phyloP scores from a whole-genome alignment of 768 basidiomycete species.

The Gyrodon lividus region DNA sequence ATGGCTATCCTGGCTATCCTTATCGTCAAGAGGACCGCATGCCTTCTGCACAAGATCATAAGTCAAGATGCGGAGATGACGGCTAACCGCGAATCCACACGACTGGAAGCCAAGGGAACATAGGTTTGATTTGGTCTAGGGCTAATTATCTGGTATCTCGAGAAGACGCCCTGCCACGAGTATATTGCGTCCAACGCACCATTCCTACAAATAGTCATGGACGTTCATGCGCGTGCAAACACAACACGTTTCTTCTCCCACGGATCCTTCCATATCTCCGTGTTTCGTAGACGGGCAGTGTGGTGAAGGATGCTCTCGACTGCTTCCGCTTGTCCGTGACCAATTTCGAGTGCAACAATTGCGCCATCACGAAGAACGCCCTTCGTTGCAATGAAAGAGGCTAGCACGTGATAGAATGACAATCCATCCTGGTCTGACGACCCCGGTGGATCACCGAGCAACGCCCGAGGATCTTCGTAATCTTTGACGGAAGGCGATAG shows the following conservation, averaged over 20 bases:
- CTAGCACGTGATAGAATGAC: constrained; percentile 72
- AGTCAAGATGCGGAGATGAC: background rate
- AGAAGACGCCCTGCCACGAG: background rate
- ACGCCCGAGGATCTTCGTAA: constrained; percentile 80
- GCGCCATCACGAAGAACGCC: constrained; percentile 53
- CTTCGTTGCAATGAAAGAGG: constrained; percentile 51
- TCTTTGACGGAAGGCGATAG: constrained; percentile 69
- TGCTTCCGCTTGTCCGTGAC: constrained; percentile 62
- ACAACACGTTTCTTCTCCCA: constrained; percentile 78
- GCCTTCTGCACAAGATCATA: too few relatives aligned
- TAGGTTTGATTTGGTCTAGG: background rate
- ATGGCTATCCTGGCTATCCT: background rate
- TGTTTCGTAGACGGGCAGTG: constrained; percentile 43
- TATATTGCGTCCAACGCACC: background rate
- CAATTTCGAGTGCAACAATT: constrained; percentile 77
- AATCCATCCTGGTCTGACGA: constrained; percentile 47
- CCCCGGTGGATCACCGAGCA: constrained; percentile 66
- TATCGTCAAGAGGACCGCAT: too few relatives aligned
- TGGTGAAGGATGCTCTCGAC: constrained; percentile 58
- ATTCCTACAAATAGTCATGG: background rate
- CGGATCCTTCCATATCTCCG: constrained; percentile 78
- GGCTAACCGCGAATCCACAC: too few relatives aligned
- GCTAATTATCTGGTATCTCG: background rate
- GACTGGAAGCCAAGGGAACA: background rate
- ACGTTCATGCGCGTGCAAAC: constrained; percentile 44